Base-by-base conservation (phyloP, 2,329 filamentous ascomycete genomes). In the Aplosporella prunicola region DNA sequence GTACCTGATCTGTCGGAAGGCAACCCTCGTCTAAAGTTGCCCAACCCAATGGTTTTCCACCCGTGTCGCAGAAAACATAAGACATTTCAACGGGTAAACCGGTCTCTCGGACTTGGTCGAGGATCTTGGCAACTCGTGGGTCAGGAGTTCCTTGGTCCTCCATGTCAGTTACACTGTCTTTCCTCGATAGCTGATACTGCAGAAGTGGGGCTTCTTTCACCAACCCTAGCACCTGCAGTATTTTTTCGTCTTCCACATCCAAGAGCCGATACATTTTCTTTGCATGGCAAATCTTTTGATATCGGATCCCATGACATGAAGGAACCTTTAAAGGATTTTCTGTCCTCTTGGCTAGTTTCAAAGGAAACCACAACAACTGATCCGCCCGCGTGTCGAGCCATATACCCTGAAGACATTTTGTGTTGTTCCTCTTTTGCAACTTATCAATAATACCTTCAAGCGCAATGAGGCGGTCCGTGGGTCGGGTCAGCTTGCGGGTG, bases 341-440 rank as follows among this genome's bases (percentile, higher is more conserved):
- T 4, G 20, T 11, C 9, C 46, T 35, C 20, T 49, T 36, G 5
- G 41, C 45, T 2, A 43, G 42, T 15, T 41, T 20, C 13, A 42
- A 9, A 15, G 40, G 43, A 27, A 44, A 47, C 48, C 48, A 51
- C 5, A 51, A 40, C 1, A 51, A 43, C 28, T 47, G 46, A 20
- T 51, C 48, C 9, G 48, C 44, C 26, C 47, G 43, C 11, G 41
- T 42, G 18, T 47, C 44, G 25, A 45, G 46, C 48, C 48, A 51
- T n/a, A 48, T 29, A 5, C 48, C 48, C 4, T 41, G 37, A 11
- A 33, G 9, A 28, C 42, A 47, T 23, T 46, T 47, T 1, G 32
- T 41, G 31, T 45, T 43, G 17, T 35, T 43, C 20, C 6, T 15
- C 31, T 42, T 46, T 23, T 29, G 24, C 32, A 46, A 27, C 15